Base-by-base conservation (phyloP, 345 rosid genomes). In the Camelina laxa region DNA sequence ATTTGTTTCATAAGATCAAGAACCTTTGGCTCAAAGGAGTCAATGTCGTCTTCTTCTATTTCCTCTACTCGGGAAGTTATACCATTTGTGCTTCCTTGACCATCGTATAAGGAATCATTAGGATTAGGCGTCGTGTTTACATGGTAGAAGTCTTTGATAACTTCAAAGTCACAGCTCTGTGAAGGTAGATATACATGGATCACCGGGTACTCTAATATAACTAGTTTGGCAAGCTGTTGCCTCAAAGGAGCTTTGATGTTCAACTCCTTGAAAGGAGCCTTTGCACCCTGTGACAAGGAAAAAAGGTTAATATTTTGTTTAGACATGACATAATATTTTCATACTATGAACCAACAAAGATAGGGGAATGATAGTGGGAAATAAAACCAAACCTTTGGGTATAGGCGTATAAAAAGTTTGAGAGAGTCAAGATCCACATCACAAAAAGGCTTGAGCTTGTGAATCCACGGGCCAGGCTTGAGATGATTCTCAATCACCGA, bases 101-200 rank as follows among this genome's bases (percentile, higher is more conserved):
- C 85, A 75, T 65, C 75, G 50, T 57, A 27, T 10, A 75, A 14
- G 60, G 82, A 53, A 67, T 60, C 79, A 67, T 36, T 69, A 27
- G 61, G 74, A 73, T 78, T 76, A 8, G 78, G 65, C 69, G 77
- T 70, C 0, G 31, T 35, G 51, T 69, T 31, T 51, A 60, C 35
- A 9, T 54, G 79, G 50, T 41, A 12, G 2, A 60, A 42, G 55
- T 78, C 83, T 77, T 79, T 82, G 54, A 84, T 70, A 76, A 92
- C 80, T 82, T 90, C 87, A 83, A 92, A 90, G 75, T 85, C 85
- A 57, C 13, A 82, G 49, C 64, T 72, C 15, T 82, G 92, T 2
- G 91, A 82, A 68, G 99, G 88, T 56, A 92, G 99, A 74, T 85
- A 85, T 22, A 95, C 91, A 80, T 92, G 84, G 65, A 94, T 85